phyloP scores from a whole-genome alignment of 768 basidiomycete species.

The Exsudoporus frostii region DNA sequence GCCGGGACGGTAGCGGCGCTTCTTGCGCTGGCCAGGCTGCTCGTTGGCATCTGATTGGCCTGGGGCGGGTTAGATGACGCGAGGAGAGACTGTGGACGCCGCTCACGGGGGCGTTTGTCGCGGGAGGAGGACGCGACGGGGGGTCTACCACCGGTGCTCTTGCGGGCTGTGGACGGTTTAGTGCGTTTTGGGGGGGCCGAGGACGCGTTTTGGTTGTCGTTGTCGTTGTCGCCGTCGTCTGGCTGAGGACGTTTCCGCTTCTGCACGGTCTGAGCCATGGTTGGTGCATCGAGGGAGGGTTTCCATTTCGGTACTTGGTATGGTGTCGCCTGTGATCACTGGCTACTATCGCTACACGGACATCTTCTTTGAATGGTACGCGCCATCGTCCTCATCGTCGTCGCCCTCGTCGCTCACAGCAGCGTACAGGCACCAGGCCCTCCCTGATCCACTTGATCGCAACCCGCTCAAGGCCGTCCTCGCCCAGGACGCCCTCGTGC shows the following conservation, averaged over 20 bases:
- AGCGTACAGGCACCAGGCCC: constrained; percentile 46
- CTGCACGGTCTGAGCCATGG: constrained; percentile 72
- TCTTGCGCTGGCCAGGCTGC: constrained; percentile 37
- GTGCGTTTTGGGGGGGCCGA: constrained; percentile 41
- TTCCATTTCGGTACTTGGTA: constrained; percentile 16
- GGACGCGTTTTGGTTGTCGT: constrained; percentile 21
- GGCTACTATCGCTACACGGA: constrained; percentile 86
- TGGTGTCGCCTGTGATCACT: constrained; percentile 47
- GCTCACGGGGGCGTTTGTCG: constrained; percentile 28
- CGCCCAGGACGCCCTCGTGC: constrained; percentile 67
- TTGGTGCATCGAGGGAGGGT: neutral
- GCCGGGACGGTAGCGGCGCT: constrained; percentile 80
- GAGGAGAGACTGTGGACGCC: neutral
- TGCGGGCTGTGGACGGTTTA: constrained; percentile 68
- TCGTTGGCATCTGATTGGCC: constrained; percentile 25
- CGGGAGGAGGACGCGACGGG: constrained; percentile 29
- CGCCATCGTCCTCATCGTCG: neutral
- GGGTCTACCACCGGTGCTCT: constrained; percentile 69
- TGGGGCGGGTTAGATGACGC: constrained; percentile 12
- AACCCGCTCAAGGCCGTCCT: constrained; percentile 67
- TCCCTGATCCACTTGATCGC: constrained; percentile 58
- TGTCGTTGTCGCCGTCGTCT: constrained; percentile 32
- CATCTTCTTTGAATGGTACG: constrained; percentile 78
- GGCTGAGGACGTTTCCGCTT: constrained; percentile 36
- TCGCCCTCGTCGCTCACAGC: neutral